Conservation (phyloP, 1,284 basidiomycete species). For the Malassezia psittaci region DNA sequence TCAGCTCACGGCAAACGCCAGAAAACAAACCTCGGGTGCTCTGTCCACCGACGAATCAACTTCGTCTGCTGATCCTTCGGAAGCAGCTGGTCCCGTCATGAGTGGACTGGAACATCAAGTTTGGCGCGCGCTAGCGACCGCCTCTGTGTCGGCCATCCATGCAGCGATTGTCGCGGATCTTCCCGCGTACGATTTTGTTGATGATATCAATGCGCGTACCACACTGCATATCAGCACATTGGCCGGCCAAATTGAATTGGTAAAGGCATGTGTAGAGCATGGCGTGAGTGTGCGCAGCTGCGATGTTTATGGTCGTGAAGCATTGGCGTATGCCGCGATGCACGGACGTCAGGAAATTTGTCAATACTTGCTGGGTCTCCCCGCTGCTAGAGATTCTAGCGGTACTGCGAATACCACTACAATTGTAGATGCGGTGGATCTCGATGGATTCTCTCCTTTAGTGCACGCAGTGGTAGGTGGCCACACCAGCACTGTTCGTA, state of each 20-base stretch:
- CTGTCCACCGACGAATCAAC: too few species aligned
- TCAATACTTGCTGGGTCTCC: conserved; percentile 62
- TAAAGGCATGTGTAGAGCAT: conserved; percentile 68
- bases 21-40: conserved; percentile 13
- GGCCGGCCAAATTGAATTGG: conserved; percentile 68
- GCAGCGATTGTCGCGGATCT: conserved; percentile 30
- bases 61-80: conserved; percentile 24
- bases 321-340: conserved; percentile 92
- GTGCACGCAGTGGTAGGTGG: conserved; percentile 86
- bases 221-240: conserved; percentile 91
- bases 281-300: conserved; percentile 60
- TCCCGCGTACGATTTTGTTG: conserved; percentile 78
- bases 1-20: conserved; percentile 26
- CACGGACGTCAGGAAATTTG: conserved; percentile 73
- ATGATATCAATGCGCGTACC: conserved; percentile 92
- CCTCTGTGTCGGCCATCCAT: conserved; percentile 26
- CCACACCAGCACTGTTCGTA: conserved; percentile 60
- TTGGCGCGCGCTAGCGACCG: conserved; percentile 42
- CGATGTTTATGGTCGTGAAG: conserved; percentile 83
- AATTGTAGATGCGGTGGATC: conserved; percentile 42
- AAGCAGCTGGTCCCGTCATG: conserved; percentile 14
- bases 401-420: background rate
- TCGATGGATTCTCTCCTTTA: conserved; percentile 82
- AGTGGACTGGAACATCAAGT: conserved; percentile 39
- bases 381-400: conserved; percentile 49